Evolutionary conservation across 495 filamentous ascomycete genomes (phyloP), one percentile per base, ranked within the genome.

Genomic region (Trichoderma orchidacearum): DNA sequence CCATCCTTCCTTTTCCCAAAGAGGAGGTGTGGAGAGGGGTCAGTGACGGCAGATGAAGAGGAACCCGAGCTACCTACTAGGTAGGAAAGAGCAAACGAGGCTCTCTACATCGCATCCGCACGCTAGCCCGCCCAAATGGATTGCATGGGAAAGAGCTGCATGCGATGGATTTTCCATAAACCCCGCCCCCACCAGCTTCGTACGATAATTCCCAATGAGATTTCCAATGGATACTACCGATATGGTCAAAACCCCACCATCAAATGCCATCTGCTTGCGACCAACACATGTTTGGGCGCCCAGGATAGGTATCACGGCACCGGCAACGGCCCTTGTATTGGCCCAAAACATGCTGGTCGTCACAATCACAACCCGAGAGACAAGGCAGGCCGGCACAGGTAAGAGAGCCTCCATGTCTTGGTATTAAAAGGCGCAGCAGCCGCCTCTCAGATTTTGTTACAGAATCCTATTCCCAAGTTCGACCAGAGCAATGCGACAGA

Each of bases 221-320:
- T 48, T 48, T 25, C 41, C 41, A 48, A 48, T 48, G 41, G 41
- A 48, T 48, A 48, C 41, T 48, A 48, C 41, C 41, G 41, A 48
- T 48, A 23, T 48, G 41, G 41, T 23, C 41, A 11, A 48, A 48
- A 48, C 41, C 41, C 41, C 41, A 48, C 41, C 41, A 48, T 48
- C 41, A 48, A 8, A 48, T 48, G 18, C 41, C 41, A 48, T 48
- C 41, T 48, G 41, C 41, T 48, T 23, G 27, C 41, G 21, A 25
- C 41, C 41, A 48, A 48, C 41, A 48, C 11, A 13, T 23, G 18
- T 48, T 35, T 17, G 11, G 41, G 13, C 15, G 41, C 41, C 41
- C 41, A 13, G 41, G 41, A 48, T 13, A 23, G 27, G 21, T 23
- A 25, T 48, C 41, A 48, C 41, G 41, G 41, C 23, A 25, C 21